Percentiles rank a stretch among this genome's conserved stretches.
These are phyloP conservation scores for Ilex paraguariensis DNA, from an alignment of 305 asterid genomes.

Conservation along the genomic window DNA sequence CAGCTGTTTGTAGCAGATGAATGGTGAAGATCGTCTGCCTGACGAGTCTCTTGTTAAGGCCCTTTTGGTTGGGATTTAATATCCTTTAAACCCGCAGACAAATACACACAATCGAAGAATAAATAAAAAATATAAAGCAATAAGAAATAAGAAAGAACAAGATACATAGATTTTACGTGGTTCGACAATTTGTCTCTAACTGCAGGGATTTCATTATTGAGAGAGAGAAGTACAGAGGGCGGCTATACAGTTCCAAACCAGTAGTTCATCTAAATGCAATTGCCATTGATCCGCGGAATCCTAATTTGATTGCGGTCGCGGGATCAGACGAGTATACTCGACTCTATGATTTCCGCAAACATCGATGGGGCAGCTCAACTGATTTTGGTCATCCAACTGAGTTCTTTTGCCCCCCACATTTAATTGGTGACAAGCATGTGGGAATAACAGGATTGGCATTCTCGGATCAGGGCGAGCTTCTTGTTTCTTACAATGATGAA, in stretches of 20 bases:
- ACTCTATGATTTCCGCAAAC: conserved; percentile 7
- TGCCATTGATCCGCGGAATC: conserved; percentile 12
- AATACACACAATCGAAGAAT: too few relatives aligned
- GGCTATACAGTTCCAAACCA: neutral
- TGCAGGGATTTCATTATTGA: too few relatives aligned
- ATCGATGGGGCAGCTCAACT: conserved; percentile 1
- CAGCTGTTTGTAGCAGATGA: too few relatives aligned
- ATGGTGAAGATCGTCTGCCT: too few relatives aligned
- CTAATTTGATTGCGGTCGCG: conserved; percentile 10
- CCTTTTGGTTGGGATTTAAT: too few relatives aligned
- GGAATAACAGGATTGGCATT: conserved; percentile 13
- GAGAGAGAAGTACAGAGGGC: too few relatives aligned
- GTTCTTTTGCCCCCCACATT: conserved; percentile 14
- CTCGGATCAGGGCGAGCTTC: conserved; percentile 14
- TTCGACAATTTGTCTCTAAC: too few relatives aligned
- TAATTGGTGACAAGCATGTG: conserved; percentile 7
- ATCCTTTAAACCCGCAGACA: too few relatives aligned
- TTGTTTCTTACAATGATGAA: conserved; percentile 16
- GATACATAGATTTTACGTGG: too few relatives aligned
- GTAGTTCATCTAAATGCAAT: conserved; percentile 6
- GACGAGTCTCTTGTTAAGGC: too few relatives aligned
- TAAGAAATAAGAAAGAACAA: too few relatives aligned
- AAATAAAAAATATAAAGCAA: too few relatives aligned
- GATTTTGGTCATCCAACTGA: conserved; percentile 11
- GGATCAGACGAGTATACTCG: conserved; percentile 16